Evolutionary conservation across 495 filamentous ascomycete genomes (phyloP), one percentile per base, ranked within the genome.

Genomic region (Penicillium psychrofluorescens): DNA sequence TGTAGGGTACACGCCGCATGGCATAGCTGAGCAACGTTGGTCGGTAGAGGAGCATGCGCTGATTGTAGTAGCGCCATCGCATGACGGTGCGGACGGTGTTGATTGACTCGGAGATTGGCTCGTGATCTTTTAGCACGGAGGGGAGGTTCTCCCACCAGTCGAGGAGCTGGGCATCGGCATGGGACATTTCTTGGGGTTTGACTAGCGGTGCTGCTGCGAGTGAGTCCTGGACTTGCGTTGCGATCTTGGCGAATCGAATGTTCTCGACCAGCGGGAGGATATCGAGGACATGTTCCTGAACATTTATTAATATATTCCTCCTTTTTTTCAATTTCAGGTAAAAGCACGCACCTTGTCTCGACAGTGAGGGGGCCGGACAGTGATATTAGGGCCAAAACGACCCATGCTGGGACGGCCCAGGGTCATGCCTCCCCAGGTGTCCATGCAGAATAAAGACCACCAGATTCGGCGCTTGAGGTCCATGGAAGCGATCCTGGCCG

Each of bases 381-480:
- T 87, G 57, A 89, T 84, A 11, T 79, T 80, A 2, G 82, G 81
- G 4, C 84, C 80, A 70, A 79, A 83, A 16, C 85, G 77, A 7
- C 85, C 85, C 62, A 90, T 78, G 12, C 82, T 86, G 1, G 85
- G 86, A 33, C 86, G 72, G n/a, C 86, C 85, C 40, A 86, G 75
- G 13, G 85, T 89, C 40, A 82, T 85, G 7, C 76, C 77, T 6
- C 80, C 85, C 83, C 85, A 90, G 1, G 85, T 84, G 63, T 90
- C 86, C 45, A 90, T 72, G 63, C 82, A 86, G 65, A 85, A 85
- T 41, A 89, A 62, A 33, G 77, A 83, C 86, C 86, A 90, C 86
- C 86, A 90, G 27, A 85, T 83, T 34, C 84, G 70, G 38, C 86
- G 64, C 46, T 83, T 75, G 12, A 83, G 78, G 49, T 88, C 84